These are phyloP conservation scores for Penstemon davidsonii DNA, from an alignment of 257 asterid species.

Conservation along the genomic window DNA sequence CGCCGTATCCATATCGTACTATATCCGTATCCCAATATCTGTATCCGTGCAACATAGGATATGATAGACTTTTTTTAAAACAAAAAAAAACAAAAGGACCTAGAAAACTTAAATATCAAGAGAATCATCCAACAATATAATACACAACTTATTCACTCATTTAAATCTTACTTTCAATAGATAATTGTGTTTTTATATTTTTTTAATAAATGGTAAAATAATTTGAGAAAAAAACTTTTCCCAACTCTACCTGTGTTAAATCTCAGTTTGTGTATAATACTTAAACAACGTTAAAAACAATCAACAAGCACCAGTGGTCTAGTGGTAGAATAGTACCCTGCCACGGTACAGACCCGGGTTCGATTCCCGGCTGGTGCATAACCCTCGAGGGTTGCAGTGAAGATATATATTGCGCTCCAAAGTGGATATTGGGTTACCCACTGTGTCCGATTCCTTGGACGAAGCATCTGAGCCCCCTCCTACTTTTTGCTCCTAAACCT, in stretches of 20 bases:
- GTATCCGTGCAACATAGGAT: no score
- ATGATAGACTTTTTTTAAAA: no score
- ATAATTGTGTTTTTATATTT: no score
- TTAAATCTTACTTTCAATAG: no score
- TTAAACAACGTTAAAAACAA: neutral
- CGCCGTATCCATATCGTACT: no score
- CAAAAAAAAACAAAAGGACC: no score
- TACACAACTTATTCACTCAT: no score
- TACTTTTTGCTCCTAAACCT: neutral
- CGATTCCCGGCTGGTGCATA: conserved; percentile 57
- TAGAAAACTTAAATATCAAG: no score
- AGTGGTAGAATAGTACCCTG: conserved; percentile 77
- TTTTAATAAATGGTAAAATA: no score
- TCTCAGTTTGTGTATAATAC: neutral
- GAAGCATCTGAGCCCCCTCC: conserved; percentile 18
- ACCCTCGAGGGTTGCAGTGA: neutral
- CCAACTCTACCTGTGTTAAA: neutral
- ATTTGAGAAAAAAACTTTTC: neutral
- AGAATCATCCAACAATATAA: no score
- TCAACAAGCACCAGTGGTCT: conserved; percentile 56
- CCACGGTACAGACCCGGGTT: conserved; percentile 87
- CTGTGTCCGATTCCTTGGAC: neutral
- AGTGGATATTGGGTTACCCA: conserved; percentile 19
- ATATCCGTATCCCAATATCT: no score
- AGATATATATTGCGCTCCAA: neutral